Percentiles rank a stretch among this genome's conserved stretches.
These are phyloP conservation scores for Penicillium coprophilum DNA, from an alignment of 495 filamentous ascomycete genomes.

Conservation along the genomic window DNA sequence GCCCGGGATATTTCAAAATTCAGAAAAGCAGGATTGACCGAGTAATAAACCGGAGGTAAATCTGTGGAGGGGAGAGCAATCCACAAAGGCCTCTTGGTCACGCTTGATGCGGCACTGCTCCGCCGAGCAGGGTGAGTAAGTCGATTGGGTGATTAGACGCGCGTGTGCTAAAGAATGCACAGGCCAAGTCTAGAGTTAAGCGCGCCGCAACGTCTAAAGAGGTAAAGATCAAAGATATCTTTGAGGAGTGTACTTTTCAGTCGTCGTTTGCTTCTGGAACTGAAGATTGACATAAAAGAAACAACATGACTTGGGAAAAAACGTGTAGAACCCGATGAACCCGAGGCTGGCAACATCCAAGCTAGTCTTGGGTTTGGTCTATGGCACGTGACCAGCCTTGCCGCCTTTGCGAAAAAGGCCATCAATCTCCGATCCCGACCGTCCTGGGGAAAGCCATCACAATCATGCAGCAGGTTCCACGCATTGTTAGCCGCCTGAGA, in stretches of 20 bases:
- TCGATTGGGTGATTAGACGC: conserved; percentile 39
- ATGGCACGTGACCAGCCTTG: conserved; percentile 21
- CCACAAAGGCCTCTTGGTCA: conserved; percentile 33
- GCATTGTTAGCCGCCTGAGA: conserved; percentile 17
- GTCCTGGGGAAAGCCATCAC: conserved; percentile 16
- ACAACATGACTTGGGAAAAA: neutral
- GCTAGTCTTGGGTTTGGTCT: neutral
- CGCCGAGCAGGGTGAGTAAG: conserved; percentile 25
- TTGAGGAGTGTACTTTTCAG: too few species aligned
- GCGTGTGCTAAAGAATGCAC: conserved; percentile 36
- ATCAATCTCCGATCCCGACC: conserved; percentile 14
- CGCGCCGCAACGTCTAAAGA: neutral
- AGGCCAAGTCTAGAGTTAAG: conserved; percentile 17
- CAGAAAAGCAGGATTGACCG: conserved; percentile 6
- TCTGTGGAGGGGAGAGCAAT: conserved; percentile 24
- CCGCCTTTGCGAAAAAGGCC: conserved; percentile 23
- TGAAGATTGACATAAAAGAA: neutral
- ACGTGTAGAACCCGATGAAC: conserved; percentile 1
- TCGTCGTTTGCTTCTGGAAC: neutral
- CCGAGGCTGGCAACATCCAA: neutral
- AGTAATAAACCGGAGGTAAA: conserved; percentile 16
- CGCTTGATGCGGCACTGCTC: conserved; percentile 41
- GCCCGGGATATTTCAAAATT: conserved; percentile 14
- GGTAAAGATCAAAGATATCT: neutral
- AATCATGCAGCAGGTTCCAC: conserved; percentile 41